A percentile compares a stretch with the other conserved stretches of the same genome.
Conservation (phyloP, 345 rosid species). For the Pistacia atlantica region DNA sequence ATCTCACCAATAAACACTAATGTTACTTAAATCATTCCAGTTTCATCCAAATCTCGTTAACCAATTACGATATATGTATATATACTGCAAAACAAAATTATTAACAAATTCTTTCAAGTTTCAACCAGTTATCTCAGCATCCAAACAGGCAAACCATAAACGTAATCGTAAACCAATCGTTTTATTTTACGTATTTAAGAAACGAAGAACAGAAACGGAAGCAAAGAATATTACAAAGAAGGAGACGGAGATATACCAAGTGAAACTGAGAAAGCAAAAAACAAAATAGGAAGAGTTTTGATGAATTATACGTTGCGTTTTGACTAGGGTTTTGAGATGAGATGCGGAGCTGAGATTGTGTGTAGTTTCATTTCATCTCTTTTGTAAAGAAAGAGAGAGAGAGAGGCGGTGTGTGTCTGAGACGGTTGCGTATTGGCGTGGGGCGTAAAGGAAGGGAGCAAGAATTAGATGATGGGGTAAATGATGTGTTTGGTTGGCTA, state of each 20-base stretch:
- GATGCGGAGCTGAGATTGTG: background rate
- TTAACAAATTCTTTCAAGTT: background rate
- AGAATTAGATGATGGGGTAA: background rate
- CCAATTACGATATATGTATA: background rate
- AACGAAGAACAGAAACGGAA: background rate
- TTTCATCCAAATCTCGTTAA: background rate
- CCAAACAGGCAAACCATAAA: background rate
- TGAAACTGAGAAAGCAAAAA: background rate
- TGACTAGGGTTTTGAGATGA: slow-evolving; percentile 9
- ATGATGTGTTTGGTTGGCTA: slow-evolving; percentile 5
- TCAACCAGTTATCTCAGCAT: background rate
- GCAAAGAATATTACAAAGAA: background rate
- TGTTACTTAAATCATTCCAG: background rate
- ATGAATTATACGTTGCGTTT: background rate
- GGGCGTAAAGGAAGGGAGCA: background rate
- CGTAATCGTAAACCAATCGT: background rate
- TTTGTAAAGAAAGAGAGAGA: background rate
- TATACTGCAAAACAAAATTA: background rate
- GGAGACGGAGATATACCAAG: slow-evolving; percentile 4
- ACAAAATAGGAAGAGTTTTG: background rate
- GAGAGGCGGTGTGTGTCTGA: background rate
- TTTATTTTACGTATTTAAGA: background rate
- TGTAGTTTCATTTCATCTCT: background rate
- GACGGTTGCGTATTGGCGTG: slow-evolving; percentile 11
- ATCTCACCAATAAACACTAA: slow-evolving; percentile 2